Conservation (phyloP, 108 stramenopile genomes). For the Schizochytrium sp. region DNA sequence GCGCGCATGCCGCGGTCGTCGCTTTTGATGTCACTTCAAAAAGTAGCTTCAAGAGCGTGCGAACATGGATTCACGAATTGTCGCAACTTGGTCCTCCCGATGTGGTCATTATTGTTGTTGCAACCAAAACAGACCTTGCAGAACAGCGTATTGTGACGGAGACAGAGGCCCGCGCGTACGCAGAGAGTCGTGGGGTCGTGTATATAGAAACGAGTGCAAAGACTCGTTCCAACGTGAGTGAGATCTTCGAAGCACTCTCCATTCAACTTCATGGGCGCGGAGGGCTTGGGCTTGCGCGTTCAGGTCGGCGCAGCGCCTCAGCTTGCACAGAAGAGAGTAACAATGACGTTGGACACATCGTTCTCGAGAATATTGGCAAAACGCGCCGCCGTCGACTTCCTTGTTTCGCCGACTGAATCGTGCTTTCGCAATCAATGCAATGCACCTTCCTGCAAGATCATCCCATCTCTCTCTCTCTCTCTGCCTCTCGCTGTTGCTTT, state of each 20-base stretch:
- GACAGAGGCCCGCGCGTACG: slow-evolving; percentile 16
- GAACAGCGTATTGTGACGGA: background rate
- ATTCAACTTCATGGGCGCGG: background rate
- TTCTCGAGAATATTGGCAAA: no score
- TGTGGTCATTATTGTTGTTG: slow-evolving; percentile 22
- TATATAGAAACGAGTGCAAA: slow-evolving; percentile 34
- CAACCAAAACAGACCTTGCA: slow-evolving; percentile 26
- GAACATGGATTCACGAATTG: slow-evolving; percentile 39
- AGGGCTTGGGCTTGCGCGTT: background rate
- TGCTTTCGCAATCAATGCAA: no score
- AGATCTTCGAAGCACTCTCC: slow-evolving; percentile 14
- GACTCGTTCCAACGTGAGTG: slow-evolving; percentile 18
- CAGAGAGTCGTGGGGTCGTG: background rate
- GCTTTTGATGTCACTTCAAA: slow-evolving; percentile 28
- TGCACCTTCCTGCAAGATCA: no score
- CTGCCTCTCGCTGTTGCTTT: no score
- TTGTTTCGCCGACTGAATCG: no score
- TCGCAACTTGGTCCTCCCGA: background rate
- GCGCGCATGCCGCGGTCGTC: slow-evolving; percentile 32
- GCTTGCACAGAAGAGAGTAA: no score
- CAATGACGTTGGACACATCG: no score
- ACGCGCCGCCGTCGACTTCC: no score
- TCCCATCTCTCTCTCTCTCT: no score
- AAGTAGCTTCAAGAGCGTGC: slow-evolving; percentile 17
- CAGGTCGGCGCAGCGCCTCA: no score